These are phyloP conservation scores for Tolypocladium amazonense DNA, from an alignment of 2,329 filamentous ascomycete genomes.

Conservation along the genomic window DNA sequence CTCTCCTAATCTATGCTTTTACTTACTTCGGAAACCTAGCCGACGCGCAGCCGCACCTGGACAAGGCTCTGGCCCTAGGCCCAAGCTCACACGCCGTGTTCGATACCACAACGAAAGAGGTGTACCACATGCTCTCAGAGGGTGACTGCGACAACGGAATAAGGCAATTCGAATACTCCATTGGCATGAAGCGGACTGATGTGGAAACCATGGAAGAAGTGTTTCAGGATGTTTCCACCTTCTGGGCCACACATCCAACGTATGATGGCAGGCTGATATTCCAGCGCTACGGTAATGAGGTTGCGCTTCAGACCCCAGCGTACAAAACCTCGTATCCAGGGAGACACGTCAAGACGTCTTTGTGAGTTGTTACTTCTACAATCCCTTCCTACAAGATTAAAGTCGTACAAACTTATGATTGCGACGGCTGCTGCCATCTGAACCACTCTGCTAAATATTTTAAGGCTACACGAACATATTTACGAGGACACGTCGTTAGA, in stretches of 20 bases:
- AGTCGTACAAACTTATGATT: background rate
- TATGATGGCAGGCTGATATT: background rate
- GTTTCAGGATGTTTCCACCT: background rate
- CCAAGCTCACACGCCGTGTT: background rate
- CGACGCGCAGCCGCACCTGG: background rate
- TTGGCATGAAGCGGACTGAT: background rate
- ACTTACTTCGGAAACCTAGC: background rate
- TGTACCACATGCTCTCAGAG: background rate
- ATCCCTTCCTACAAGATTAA: background rate
- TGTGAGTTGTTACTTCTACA: background rate
- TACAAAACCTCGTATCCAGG: background rate
- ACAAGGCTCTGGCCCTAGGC: background rate
- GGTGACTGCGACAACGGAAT: background rate
- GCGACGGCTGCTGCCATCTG: background rate
- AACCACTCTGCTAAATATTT: background rate
- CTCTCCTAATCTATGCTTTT: background rate
- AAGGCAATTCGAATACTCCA: background rate
- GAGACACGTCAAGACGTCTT: background rate
- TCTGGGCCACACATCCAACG: background rate
- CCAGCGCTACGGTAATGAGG: background rate
- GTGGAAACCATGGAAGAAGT: background rate
- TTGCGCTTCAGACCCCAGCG: background rate
- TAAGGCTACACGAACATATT: background rate
- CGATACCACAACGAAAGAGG: background rate
- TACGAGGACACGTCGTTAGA: background rate